phyloP scores from a whole-genome alignment of 371 early-diverging fungal species.

The Apophysomyces variabilis region DNA sequence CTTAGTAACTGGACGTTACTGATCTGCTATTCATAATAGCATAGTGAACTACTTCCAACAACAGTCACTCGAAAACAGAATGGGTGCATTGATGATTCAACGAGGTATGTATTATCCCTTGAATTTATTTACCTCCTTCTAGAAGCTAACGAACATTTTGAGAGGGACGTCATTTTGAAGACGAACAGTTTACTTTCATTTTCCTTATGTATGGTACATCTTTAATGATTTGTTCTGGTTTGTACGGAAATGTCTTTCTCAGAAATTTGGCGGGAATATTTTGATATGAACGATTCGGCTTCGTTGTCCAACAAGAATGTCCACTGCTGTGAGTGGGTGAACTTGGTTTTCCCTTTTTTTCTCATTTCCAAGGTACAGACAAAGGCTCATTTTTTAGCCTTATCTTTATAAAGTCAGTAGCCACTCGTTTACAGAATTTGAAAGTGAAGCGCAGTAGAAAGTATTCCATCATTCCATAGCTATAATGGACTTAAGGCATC shows the following conservation, averaged over 20 bases:
- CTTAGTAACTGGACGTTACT: too few species aligned
- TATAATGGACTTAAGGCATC: neutral
- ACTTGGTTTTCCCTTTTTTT: constrained; percentile 2
- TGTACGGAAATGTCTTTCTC: neutral
- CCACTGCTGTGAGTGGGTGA: neutral
- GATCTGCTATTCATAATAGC: neutral
- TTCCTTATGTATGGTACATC: neutral
- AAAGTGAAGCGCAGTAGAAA: constrained; percentile 6
- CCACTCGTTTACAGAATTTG: constrained; percentile 5
- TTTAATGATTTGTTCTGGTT: neutral
- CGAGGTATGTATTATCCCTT: constrained; percentile 1
- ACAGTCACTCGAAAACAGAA: neutral
- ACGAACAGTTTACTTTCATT: neutral
- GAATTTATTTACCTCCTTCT: neutral
- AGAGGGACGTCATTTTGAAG: neutral
- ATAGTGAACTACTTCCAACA: neutral
- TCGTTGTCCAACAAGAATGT: constrained; percentile 6
- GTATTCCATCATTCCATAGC: constrained; percentile 1
- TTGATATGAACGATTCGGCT: constrained; percentile 2
- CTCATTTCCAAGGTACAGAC: neutral
- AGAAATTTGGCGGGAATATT: constrained; percentile 6
- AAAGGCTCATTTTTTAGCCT: neutral
- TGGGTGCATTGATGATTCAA: constrained; percentile 3
- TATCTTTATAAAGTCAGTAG: constrained; percentile 5
- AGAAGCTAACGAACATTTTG: neutral